Evolutionary conservation across 192 early-diverging fungal genomes (phyloP), one percentile per base, ranked within the genome.

Genomic region (Coemansia sp.): DNA sequence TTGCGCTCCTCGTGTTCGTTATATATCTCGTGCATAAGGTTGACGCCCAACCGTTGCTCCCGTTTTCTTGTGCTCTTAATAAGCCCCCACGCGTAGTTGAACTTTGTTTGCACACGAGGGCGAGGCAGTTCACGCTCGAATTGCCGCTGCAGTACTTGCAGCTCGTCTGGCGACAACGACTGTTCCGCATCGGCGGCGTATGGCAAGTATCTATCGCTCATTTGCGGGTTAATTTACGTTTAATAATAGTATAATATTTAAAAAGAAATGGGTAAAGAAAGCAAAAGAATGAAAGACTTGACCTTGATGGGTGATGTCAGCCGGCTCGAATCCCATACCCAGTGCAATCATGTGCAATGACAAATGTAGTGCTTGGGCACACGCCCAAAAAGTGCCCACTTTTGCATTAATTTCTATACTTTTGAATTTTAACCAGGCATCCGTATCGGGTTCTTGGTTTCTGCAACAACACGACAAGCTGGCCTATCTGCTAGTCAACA

Each of bases 51-150:
- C 48, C 89, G 83, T 59, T 93, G 89, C 54, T 94, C 87, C 8
- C 75, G 74, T 61, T 83, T 84, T 35, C 68, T 73, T 60, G 70
- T 83, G 67, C 87, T 88, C 74, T 87, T 88, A 68, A 93, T 87
- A 38, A 96, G 85, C 0, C 90, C 93, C 93, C 95, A 98, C 1
- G 96, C 93, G 68, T 92, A 94, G 84, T 98, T 96, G 84, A 98
- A 98, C 73, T 94, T 95, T 54, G 92, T 94, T 79, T 98, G 96
- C 22, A 88, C 81, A 71, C 89, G 83, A 23, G 83, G 79, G 61
- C 88, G 78, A 51, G 85, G 75, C 22, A 77, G 71, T 68, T 91
- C 89, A 60, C 89, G 82, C 57, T 90, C 81, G 74, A 84, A 90
- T 62, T 91, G 88, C 69, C 85, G 83, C 55, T 75, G 78, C 23